Percentiles rank a stretch among this genome's conserved stretches.
Conservation (phyloP, 2,329 filamentous ascomycete genomes). For the Aureobasidium musti region DNA sequence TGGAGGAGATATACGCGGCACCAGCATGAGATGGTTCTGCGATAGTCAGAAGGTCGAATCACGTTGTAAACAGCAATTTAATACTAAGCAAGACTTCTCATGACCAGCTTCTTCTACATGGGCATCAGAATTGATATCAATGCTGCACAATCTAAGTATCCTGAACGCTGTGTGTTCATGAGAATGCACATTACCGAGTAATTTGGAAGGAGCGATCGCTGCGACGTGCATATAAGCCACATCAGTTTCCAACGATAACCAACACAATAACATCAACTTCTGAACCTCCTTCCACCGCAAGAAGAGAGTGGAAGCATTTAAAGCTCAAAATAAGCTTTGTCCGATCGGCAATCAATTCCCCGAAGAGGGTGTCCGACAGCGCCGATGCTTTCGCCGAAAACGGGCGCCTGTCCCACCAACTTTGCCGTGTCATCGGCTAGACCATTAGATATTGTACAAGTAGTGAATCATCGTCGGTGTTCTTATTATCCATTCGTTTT, state of each 20-base stretch:
- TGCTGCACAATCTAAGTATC: not conserved
- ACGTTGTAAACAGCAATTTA: not conserved
- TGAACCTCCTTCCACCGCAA: no score
- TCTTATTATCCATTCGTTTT: not conserved
- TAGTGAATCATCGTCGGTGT: conserved; percentile 6
- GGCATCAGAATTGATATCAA: no score
- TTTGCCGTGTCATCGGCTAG: conserved; percentile 1
- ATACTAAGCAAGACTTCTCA: not conserved
- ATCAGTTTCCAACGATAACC: no score
- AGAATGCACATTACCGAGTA: not conserved
- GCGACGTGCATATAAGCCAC: no score
- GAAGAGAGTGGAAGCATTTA: not conserved
- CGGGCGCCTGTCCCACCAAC: conserved; percentile 3
- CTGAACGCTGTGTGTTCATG: no score
- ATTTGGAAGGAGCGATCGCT: no score
- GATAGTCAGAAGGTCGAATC: not conserved
- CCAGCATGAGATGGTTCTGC: not conserved
- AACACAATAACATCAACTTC: no score
- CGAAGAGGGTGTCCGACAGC: not conserved
- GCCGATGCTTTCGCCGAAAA: conserved; percentile 1
- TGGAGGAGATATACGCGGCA: conserved; percentile 53
- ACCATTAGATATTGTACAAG: conserved; percentile 1
- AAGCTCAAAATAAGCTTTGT: conserved; percentile 1
- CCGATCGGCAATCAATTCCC: not conserved
- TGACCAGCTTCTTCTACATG: not conserved